Conservation (phyloP, 2,329 filamentous ascomycete genomes). For the Lasiodiplodia gonubiensis region DNA sequence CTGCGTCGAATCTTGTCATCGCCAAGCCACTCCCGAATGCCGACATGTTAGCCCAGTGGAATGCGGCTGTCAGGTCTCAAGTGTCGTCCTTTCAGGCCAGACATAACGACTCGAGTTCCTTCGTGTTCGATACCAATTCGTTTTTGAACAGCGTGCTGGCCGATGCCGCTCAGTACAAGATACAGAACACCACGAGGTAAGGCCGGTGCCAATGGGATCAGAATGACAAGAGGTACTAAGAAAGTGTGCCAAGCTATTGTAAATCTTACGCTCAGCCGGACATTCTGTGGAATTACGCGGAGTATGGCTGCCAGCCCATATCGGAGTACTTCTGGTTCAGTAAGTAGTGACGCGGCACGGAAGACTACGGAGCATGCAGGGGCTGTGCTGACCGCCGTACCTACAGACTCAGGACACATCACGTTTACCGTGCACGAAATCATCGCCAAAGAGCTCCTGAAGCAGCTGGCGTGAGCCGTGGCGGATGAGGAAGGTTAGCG, state of each 20-base stretch:
- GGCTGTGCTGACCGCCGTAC: not conserved
- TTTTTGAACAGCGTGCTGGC: constrained; percentile 53
- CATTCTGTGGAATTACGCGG: constrained; percentile 38
- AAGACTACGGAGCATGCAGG: not conserved
- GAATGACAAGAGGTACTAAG: not conserved
- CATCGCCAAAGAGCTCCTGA: constrained; percentile 15
- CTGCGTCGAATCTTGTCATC: constrained; percentile 44
- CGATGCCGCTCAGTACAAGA: constrained; percentile 48
- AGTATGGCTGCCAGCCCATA: constrained; percentile 22
- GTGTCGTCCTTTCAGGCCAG: constrained; percentile 42
- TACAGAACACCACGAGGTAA: constrained; percentile 52
- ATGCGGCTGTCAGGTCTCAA: constrained; percentile 46
- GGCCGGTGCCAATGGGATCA: no score
- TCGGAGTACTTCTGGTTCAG: constrained; percentile 27
- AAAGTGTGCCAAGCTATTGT: constrained; percentile 43
- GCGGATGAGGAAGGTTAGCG: not conserved
- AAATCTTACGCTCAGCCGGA: constrained; percentile 54
- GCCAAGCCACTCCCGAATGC: constrained; percentile 51
- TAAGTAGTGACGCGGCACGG: constrained; percentile 4
- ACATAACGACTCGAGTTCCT: constrained; percentile 44
- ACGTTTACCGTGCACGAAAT: constrained; percentile 22
- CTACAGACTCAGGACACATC: constrained; percentile 23
- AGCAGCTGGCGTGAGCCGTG: constrained; percentile 11
- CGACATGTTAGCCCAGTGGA: constrained; percentile 55
- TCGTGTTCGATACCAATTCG: constrained; percentile 54